Evolutionary conservation across 139 green algal species (phyloP).

Genomic region (Chlamydomonas eustigma): DNA sequence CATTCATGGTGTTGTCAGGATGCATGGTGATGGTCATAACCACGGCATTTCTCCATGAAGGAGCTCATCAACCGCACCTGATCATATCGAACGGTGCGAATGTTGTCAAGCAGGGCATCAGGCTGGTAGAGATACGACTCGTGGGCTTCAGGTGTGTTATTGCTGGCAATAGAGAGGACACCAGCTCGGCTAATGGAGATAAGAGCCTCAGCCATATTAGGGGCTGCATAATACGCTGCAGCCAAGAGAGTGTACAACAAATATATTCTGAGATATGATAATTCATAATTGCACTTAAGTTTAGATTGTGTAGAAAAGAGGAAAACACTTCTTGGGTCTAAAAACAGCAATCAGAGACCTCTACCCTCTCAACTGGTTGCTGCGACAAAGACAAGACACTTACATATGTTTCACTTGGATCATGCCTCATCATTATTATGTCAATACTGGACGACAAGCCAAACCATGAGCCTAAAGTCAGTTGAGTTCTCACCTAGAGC

Average conservation of each 20-base stretch:
- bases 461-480: no score
- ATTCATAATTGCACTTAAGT: background rate
- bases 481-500: no score
- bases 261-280: background rate
- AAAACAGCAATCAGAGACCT: no score
- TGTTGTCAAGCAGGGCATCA: slow-evolving; percentile 16
- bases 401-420: no score
- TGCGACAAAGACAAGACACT: no score
- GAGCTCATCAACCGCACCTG: slow-evolving; percentile 21
- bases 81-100: slow-evolving; percentile 28
- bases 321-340: no score
- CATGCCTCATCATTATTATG: no score
- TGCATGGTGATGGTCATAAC: no score
- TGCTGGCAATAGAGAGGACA: slow-evolving; percentile 29
- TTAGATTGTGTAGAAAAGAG: background rate
- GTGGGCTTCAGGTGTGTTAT: background rate
- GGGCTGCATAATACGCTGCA: background rate
- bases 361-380: no score
- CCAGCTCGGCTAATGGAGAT: slow-evolving; percentile 11
- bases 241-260: background rate
- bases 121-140: slow-evolving; percentile 33
- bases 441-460: no score
- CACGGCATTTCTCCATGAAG: background rate
- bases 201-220: slow-evolving; percentile 5
- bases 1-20: no score